These are phyloP conservation scores for Cunninghamia lanceolata DNA, from an alignment of 75 land plant species.

Conservation along the genomic window DNA sequence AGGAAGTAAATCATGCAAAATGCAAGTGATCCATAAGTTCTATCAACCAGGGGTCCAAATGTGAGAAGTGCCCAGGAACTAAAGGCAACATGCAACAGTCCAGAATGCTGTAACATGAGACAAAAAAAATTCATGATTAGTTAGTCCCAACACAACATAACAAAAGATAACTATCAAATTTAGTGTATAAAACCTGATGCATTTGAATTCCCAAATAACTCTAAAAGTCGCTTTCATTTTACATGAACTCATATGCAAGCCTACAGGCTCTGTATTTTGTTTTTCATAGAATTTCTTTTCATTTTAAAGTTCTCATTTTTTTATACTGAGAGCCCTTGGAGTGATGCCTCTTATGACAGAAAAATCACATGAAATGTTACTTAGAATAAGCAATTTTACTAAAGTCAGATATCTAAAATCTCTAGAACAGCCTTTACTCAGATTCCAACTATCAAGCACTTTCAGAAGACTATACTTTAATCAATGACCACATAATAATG, in stretches of 20 bases:
- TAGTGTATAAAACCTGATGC: neutral
- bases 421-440: neutral
- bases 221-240: neutral
- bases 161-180: neutral
- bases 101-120: slow-evolving; percentile 61
- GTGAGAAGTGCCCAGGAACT: slow-evolving; percentile 69
- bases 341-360: neutral
- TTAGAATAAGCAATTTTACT: neutral
- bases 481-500: neutral
- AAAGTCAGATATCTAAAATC: neutral
- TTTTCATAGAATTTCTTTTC: neutral
- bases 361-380: neutral
- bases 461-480: neutral
- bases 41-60: slow-evolving; percentile 70
- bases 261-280: neutral
- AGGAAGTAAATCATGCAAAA: slow-evolving; percentile 75
- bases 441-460: neutral
- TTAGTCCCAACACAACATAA: neutral
- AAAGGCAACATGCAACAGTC: slow-evolving; percentile 68
- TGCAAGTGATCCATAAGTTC: slow-evolving; percentile 71
- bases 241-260: neutral
- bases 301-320: neutral
- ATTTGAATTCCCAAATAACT: neutral
- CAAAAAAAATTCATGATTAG: neutral
- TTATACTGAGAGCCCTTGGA: neutral